phyloP scores from a whole-genome alignment of 495 filamentous ascomycete genomes.

The Tirmania nivea region DNA sequence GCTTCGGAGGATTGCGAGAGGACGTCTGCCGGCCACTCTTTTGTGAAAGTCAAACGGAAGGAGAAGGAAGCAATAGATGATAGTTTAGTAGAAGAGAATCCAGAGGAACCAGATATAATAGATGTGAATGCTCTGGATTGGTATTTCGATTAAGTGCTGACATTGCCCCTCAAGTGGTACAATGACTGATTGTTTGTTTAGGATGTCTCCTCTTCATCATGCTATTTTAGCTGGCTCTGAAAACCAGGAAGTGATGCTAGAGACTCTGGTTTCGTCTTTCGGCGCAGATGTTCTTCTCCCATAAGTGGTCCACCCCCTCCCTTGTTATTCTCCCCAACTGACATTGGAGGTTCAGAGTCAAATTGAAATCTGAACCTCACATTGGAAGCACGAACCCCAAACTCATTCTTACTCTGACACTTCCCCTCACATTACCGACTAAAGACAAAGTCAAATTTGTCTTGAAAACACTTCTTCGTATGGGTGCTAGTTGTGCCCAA shows the following conservation, averaged over 20 bases:
- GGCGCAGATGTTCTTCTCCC: slow-evolving; percentile 34
- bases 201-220: slow-evolving; percentile 41
- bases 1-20: slow-evolving; percentile 20
- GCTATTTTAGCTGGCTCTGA: slow-evolving; percentile 41
- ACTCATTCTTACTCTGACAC: neutral
- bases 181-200: neutral
- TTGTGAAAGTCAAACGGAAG: slow-evolving; percentile 37
- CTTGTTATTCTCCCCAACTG: neutral
- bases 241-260: slow-evolving; percentile 37
- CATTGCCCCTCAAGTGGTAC: neutral
- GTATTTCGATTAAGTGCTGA: slow-evolving; percentile 34
- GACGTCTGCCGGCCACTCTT: slow-evolving; percentile 12
- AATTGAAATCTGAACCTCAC: neutral
- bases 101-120: slow-evolving; percentile 52
- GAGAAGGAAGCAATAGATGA: slow-evolving; percentile 17
- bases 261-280: slow-evolving; percentile 45
- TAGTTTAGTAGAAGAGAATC: slow-evolving; percentile 20
- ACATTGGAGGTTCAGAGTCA: neutral
- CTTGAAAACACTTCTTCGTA: slow-evolving; percentile 32
- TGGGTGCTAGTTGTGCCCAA: slow-evolving; percentile 53
- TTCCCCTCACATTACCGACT: neutral
- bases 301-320: neutral
- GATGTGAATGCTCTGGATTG: slow-evolving; percentile 53
- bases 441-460: neutral
- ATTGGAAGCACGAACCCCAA: neutral